Evolutionary conservation across 148 eudicot species (phyloP).

Genomic region (Nyssa sinensis): DNA sequence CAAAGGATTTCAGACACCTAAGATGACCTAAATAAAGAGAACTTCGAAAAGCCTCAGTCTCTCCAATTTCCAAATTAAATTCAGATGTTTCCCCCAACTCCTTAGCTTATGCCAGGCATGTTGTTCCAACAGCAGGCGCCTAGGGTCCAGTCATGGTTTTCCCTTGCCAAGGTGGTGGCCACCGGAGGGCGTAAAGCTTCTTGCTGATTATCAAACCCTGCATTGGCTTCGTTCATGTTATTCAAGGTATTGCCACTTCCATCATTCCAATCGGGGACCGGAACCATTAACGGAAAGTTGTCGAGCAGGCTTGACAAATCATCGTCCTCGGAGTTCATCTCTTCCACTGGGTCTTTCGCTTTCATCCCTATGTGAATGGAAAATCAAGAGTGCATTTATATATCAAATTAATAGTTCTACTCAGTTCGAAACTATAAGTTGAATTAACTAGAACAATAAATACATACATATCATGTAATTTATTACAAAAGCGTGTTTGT

Average conservation of each 20-base stretch:
- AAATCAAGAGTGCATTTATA: neutral
- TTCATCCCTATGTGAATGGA: constrained; percentile 8
- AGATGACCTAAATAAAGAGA: neutral
- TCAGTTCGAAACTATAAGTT: neutral
- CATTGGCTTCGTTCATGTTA: constrained; percentile 22
- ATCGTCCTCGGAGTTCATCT: constrained; percentile 39
- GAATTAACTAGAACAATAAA: too few species aligned
- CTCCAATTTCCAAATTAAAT: neutral
- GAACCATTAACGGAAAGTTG: constrained; percentile 52
- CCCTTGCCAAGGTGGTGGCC: constrained; percentile 16
- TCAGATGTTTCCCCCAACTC: neutral
- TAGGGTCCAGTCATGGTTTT: constrained; percentile 34
- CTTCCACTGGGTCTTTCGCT: constrained; percentile 26
- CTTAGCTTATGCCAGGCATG: constrained; percentile 53
- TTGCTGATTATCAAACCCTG: constrained; percentile 16
- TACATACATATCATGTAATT: too few species aligned
- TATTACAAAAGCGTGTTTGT: too few species aligned
- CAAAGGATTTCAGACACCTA: neutral
- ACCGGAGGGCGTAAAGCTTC: constrained; percentile 21
- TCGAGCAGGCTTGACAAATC: constrained; percentile 69
- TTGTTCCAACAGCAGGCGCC: constrained; percentile 53
- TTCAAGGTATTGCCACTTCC: constrained; percentile 31
- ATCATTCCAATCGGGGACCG: constrained; percentile 54
- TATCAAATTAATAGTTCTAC: too few species aligned
- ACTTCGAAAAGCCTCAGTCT: neutral